These are phyloP conservation scores for Aphanomyces astaci DNA, from an alignment of 352 stramenopile species.

Conservation along the genomic window DNA sequence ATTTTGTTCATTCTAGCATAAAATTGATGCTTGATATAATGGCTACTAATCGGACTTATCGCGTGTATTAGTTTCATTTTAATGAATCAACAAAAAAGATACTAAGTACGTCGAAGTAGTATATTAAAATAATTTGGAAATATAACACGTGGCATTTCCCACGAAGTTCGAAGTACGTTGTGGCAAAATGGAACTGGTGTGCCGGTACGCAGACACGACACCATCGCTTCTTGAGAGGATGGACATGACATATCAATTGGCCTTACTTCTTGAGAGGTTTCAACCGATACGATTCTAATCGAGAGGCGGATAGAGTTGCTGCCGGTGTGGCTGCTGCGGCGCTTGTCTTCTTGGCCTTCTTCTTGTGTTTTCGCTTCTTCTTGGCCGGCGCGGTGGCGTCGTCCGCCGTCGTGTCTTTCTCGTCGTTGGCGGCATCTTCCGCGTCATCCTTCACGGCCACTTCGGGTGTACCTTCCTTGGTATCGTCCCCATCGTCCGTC, in stretches of 20 bases:
- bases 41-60: too few relatives aligned
- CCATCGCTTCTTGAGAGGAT: neutral
- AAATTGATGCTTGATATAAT: too few relatives aligned
- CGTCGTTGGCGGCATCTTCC: slow-evolving; percentile 25
- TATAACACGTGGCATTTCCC: too few relatives aligned
- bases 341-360: slow-evolving; percentile 35
- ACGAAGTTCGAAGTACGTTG: too few relatives aligned
- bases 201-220: too few relatives aligned
- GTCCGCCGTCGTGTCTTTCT: slow-evolving; percentile 6
- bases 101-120: too few relatives aligned
- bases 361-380: slow-evolving; percentile 53
- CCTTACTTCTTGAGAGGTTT: slow-evolving; percentile 55
- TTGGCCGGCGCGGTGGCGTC: slow-evolving; percentile 31
- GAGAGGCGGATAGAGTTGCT: slow-evolving; percentile 60
- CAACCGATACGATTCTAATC: slow-evolving; percentile 74
- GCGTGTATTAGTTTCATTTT: too few relatives aligned
- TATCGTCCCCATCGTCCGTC: slow-evolving; percentile 19
- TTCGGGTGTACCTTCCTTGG: neutral
- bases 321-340: slow-evolving; percentile 20
- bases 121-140: too few relatives aligned
- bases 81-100: too few relatives aligned
- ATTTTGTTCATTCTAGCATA: too few relatives aligned
- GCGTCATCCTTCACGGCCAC: neutral
- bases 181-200: too few relatives aligned
- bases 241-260: neutral